Base-by-base conservation (phyloP, 805 yeast genomes). In the Kazachstania africana region DNA sequence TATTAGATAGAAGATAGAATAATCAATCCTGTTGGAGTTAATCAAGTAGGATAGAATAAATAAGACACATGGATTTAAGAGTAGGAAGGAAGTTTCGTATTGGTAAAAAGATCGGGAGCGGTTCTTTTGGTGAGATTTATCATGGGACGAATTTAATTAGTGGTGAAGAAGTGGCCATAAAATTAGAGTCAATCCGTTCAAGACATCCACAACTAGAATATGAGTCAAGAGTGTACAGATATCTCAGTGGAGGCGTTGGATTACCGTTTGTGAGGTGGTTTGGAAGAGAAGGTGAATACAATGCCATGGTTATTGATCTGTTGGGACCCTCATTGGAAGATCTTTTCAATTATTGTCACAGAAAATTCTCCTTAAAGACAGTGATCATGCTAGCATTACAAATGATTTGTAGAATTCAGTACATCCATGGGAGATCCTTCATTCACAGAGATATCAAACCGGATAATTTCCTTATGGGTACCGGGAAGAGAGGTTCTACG, bases 161-260 rank as follows among this genome's bases (percentile, higher is more conserved):
- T 26, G 97, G 97, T 28, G 98, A 91, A 57, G 95, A 91, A 60
- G 96, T 91, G 33, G 98, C 97, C 42, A 91, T 91, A 65, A 91
- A 91, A 57, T 67, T 91, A 40, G 98, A 91, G 55, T 78, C 82
- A 41, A 75, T 83, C 34, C 69, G 80, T 36, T 95, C 98, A 4
- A 81, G 87, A 51, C 98, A 91, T 56, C 98, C 98, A 1, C 98
- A 91, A 60, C 69, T 91, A 44, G 97, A 88, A 53, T 91, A 88
- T 56, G 98, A 91, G 59, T 95, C 97, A 12, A 78, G 93, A 45
- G 98, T 91, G 22, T 91, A 88, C 65, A 83, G 82, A 53, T 87
- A 94, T 3, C 65, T 91, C 32, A 79, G 94, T 42, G 98, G 98
- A 27, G 98, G 98, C 24, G 91, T 91, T 19, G 98, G 98, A 18